A percentile compares a stretch with the other conserved stretches of the same genome.
phyloP scores from a whole-genome alignment of 306 rosid species.

The Cucumis hystrix region DNA sequence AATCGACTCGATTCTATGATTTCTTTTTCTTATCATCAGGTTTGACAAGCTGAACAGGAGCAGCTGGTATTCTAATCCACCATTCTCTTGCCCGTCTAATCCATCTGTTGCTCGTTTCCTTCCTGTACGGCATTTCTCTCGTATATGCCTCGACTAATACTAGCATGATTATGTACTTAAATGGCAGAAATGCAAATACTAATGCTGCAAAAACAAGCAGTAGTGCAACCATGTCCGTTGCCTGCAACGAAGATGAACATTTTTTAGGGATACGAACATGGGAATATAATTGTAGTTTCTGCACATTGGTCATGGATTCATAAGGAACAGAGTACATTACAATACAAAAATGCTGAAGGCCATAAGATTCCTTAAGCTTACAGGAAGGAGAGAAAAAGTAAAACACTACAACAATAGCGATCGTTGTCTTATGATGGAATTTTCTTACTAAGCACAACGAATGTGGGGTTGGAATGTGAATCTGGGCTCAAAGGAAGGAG shows the following conservation, averaged over 20 bases:
- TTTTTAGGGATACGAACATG: background rate
- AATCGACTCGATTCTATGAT: slow-evolving; percentile 9
- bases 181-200: slow-evolving; percentile 55
- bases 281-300: background rate
- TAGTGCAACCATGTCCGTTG: slow-evolving; percentile 57
- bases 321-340: background rate
- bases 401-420: background rate
- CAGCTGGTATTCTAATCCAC: slow-evolving; percentile 96
- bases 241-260: slow-evolving; percentile 32
- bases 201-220: slow-evolving; percentile 45
- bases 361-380: background rate
- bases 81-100: slow-evolving; percentile 68
- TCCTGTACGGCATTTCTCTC: slow-evolving; percentile 73
- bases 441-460: background rate
- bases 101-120: slow-evolving; percentile 50
- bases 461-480: background rate
- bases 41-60: slow-evolving; percentile 73
- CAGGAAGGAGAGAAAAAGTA: background rate
- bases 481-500: background rate
- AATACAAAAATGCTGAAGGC: background rate
- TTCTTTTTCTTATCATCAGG: slow-evolving; percentile 60
- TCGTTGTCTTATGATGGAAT: background rate
- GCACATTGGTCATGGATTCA: background rate
- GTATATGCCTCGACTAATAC: slow-evolving; percentile 58
- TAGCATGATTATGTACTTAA: slow-evolving; percentile 31